Evolutionary conservation across 2,329 filamentous ascomycete species (phyloP).

Genomic region (Talaromyces sp.): DNA sequence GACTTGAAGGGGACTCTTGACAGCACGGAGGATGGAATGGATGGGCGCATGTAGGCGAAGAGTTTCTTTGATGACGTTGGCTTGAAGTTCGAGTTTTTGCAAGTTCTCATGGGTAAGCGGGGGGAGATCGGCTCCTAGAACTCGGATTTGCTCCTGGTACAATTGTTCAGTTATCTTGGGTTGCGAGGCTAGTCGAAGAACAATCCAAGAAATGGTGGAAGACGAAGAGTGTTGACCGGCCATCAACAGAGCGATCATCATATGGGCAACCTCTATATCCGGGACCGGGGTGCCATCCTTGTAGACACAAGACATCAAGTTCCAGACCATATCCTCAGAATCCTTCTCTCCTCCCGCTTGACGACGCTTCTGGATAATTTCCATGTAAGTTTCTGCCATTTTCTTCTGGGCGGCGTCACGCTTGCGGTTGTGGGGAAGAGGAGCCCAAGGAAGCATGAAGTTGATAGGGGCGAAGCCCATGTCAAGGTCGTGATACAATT

Average conservation of each 20-base stretch:
- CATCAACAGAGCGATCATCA: constrained; percentile 86
- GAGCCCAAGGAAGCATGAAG: constrained; percentile 76
- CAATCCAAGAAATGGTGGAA: constrained; percentile 72
- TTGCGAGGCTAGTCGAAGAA: constrained; percentile 67
- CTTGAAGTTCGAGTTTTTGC: constrained; percentile 58
- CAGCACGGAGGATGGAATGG: constrained; percentile 69
- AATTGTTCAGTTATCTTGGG: constrained; percentile 69
- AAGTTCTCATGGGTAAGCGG: constrained; percentile 59
- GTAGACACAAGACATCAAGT: constrained; percentile 73
- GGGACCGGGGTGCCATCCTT: constrained; percentile 67
- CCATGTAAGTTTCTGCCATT: constrained; percentile 67
- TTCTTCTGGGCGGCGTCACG: constrained; percentile 68
- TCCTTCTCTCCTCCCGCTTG: constrained; percentile 43
- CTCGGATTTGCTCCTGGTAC: constrained; percentile 61
- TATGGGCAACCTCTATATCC: constrained; percentile 73
- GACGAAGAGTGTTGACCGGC: constrained; percentile 79
- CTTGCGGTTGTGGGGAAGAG: constrained; percentile 70
- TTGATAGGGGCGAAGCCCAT: constrained; percentile 77
- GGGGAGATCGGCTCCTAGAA: constrained; percentile 53
- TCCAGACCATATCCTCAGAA: constrained; percentile 69
- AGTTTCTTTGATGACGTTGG: constrained; percentile 67
- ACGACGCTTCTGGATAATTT: constrained; percentile 65
- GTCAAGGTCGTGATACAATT: constrained; percentile 76
- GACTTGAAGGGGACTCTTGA: constrained; percentile 63
- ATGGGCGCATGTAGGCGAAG: constrained; percentile 68